A percentile compares a stretch with the other conserved stretches of the same genome.
These are phyloP conservation scores for Prototheca stagnorum DNA, from an alignment of 163 green algal species.

Conservation along the genomic window DNA sequence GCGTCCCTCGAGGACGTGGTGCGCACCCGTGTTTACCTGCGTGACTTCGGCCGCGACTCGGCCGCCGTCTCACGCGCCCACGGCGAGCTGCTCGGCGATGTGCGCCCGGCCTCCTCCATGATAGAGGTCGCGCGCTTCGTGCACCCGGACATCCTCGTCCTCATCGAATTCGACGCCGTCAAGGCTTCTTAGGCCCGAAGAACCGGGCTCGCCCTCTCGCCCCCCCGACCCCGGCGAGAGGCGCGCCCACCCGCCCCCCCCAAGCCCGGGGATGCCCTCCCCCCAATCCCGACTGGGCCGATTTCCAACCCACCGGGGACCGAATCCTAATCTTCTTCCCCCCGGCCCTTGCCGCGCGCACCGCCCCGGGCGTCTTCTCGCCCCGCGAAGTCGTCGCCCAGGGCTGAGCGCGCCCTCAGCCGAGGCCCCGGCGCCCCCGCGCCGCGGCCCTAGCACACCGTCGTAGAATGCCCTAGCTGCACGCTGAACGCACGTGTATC, in stretches of 20 bases:
- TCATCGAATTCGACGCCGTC: constrained; percentile 13
- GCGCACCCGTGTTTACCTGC: constrained; percentile 14
- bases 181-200: not conserved
- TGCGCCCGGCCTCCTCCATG: constrained; percentile 15
- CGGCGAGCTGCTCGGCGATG: constrained; percentile 10
- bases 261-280: not conserved
- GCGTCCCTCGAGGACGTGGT: constrained; percentile 1
- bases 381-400: too few species aligned
- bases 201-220: not conserved
- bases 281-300: not conserved
- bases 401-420: too few species aligned
- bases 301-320: too few species aligned
- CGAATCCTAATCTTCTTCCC: too few species aligned
- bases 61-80: constrained; percentile 9
- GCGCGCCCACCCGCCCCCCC: too few species aligned
- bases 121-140: constrained; percentile 16
- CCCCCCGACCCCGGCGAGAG: not conserved
- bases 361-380: too few species aligned
- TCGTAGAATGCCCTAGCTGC: too few species aligned
- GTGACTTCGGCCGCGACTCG: constrained; percentile 10
- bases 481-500: too few species aligned
- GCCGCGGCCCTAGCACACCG: too few species aligned
- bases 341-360: too few species aligned
- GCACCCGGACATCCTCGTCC: constrained; percentile 16
- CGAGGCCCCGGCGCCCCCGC: too few species aligned